Percentiles rank a stretch among this genome's conserved stretches.
These are phyloP conservation scores for Mycena latifolia DNA, from an alignment of 768 basidiomycete genomes.

Conservation along the genomic window DNA sequence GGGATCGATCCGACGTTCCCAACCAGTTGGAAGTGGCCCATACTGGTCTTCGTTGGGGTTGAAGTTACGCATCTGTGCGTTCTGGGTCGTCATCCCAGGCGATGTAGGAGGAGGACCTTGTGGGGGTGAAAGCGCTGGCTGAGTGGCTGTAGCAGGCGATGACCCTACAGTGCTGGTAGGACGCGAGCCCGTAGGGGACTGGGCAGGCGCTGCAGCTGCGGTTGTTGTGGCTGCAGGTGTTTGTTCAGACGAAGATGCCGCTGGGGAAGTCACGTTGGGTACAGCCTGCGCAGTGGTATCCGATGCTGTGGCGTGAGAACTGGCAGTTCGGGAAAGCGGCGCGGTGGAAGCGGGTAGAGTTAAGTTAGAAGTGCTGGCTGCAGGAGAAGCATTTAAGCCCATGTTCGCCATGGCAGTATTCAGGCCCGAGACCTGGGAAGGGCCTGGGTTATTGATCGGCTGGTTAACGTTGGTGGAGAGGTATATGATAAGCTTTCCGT, in stretches of 20 bases:
- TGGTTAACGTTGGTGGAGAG: slow-evolving; percentile 91
- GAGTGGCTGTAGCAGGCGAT: slow-evolving; percentile 40
- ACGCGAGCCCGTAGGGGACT: slow-evolving; percentile 29
- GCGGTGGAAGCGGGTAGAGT: slow-evolving; percentile 54
- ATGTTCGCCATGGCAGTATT: slow-evolving; percentile 72
- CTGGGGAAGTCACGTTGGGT: slow-evolving; percentile 38
- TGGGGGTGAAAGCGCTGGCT: slow-evolving; percentile 34
- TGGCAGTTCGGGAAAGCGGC: slow-evolving; percentile 72
- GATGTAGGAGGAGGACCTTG: slow-evolving; percentile 44
- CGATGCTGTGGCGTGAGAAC: slow-evolving; percentile 71
- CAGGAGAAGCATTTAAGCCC: slow-evolving; percentile 69
- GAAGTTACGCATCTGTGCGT: slow-evolving; percentile 81
- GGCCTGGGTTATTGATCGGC: slow-evolving; percentile 88
- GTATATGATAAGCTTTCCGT: slow-evolving; percentile 97
- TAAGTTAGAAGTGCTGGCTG: slow-evolving; percentile 69
- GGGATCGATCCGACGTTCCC: slow-evolving; percentile 98
- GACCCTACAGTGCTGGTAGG: slow-evolving; percentile 33
- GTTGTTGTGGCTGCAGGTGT: slow-evolving; percentile 39
- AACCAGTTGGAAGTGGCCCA: slow-evolving; percentile 90
- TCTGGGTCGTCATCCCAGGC: slow-evolving; percentile 59
- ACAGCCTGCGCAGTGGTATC: slow-evolving; percentile 54
- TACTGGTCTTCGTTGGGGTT: slow-evolving; percentile 96
- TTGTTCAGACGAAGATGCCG: slow-evolving; percentile 38
- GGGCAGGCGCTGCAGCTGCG: slow-evolving; percentile 39
- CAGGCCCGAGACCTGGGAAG: slow-evolving; percentile 74